A percentile compares a stretch with the other conserved stretches of the same genome.
Conservation (phyloP, 352 stramenopile genomes). For the Lagenidium sp. region DNA sequence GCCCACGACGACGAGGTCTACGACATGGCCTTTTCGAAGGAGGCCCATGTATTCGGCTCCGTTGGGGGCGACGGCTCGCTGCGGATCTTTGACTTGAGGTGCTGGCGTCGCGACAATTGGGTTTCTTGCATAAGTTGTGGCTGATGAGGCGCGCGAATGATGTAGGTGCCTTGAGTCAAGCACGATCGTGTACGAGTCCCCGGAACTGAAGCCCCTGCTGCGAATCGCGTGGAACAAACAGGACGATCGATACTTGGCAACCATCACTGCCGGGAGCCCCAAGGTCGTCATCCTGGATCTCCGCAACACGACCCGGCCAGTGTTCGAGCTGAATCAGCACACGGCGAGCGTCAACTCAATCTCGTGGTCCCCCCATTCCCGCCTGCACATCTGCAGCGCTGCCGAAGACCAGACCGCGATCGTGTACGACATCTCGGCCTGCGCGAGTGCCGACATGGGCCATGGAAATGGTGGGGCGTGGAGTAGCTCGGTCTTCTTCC, state of each 20-base stretch:
- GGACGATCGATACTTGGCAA: slow-evolving; percentile 96
- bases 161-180: slow-evolving; percentile 85
- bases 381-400: slow-evolving; percentile 93
- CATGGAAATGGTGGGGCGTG: slow-evolving; percentile 2
- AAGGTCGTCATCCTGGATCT: slow-evolving; percentile 96
- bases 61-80: slow-evolving; percentile 96
- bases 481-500: slow-evolving; percentile 46
- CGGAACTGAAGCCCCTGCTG: slow-evolving; percentile 84
- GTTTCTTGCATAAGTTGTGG: too few species aligned
- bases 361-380: slow-evolving; percentile 92
- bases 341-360: slow-evolving; percentile 92
- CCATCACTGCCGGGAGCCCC: slow-evolving; percentile 87
- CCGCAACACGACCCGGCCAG: slow-evolving; percentile 83
- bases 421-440: slow-evolving; percentile 91
- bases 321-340: slow-evolving; percentile 91
- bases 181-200: slow-evolving; percentile 96
- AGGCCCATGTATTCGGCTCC: slow-evolving; percentile 94
- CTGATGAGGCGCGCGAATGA: too few species aligned
- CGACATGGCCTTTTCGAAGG: slow-evolving; percentile 93
- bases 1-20: slow-evolving; percentile 99
- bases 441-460: slow-evolving; percentile 15
- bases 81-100: slow-evolving; percentile 96
- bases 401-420: slow-evolving; percentile 93
- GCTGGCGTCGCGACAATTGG: too few species aligned
- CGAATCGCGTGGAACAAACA: slow-evolving; percentile 96